Evolutionary conservation across 2,329 filamentous ascomycete species (phyloP).

Genomic region (Botrytis medusae): DNA sequence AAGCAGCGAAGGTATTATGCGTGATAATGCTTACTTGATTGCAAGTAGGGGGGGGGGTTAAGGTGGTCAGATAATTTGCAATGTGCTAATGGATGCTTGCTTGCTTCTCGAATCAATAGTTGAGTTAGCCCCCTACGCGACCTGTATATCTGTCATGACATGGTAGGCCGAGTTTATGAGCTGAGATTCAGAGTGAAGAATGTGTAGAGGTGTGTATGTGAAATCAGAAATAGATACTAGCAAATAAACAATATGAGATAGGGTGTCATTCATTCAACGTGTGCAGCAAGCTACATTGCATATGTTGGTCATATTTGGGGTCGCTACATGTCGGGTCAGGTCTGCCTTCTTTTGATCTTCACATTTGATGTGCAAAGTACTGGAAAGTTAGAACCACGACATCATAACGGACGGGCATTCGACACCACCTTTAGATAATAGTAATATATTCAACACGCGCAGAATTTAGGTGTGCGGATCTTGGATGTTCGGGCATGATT

Average conservation of each 20-base stretch:
- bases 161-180: constrained; percentile 8
- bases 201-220: constrained; percentile 3
- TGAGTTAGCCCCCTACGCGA: background rate
- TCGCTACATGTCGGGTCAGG: constrained; percentile 2
- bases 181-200: background rate
- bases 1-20: background rate
- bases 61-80: constrained; percentile 14
- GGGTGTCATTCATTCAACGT: background rate
- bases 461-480: background rate
- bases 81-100: background rate
- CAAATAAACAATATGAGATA: background rate
- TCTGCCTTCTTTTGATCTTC: background rate
- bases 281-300: constrained; percentile 6
- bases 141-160: background rate
- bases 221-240: background rate
- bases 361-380: background rate
- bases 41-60: too few species aligned
- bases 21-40: constrained; percentile 19
- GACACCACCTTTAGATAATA: background rate
- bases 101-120: constrained; percentile 1
- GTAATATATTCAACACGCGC: background rate
- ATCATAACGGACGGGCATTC: background rate
- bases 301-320: constrained; percentile 22
- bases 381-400: background rate
- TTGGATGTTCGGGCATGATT: background rate